These are phyloP conservation scores for Circinella umbellata DNA, from an alignment of 371 early-diverging fungal genomes.

Conservation along the genomic window DNA sequence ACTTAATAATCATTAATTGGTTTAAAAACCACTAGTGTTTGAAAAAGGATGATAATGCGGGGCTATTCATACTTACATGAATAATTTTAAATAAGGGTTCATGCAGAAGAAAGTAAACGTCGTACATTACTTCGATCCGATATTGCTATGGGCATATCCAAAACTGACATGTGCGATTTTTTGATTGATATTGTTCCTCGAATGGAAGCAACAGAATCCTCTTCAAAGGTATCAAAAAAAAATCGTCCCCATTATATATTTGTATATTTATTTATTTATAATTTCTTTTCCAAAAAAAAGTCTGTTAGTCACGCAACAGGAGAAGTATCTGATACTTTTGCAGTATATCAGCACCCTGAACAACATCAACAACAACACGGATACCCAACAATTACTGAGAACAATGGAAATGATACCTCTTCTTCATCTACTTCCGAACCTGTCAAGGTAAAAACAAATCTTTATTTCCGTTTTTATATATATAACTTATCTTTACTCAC, in stretches of 20 bases:
- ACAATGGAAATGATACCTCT: neutral
- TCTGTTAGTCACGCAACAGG: neutral
- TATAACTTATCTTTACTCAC: neutral
- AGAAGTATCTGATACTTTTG: neutral
- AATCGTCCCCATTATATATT: too few relatives aligned
- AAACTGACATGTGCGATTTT: constrained; percentile 98
- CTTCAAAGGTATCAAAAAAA: neutral
- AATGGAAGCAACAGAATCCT: constrained; percentile 62
- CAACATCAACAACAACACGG: neutral
- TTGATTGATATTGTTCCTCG: constrained; percentile 98
- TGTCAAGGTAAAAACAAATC: neutral
- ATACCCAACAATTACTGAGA: too few relatives aligned
- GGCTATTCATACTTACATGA: too few relatives aligned
- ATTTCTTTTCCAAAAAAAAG: neutral
- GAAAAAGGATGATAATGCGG: neutral
- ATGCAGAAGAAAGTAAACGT: constrained; percentile 98
- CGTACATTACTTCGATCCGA: constrained; percentile 96
- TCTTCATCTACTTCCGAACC: neutral
- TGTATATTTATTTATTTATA: too few relatives aligned
- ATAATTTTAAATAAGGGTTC: constrained; percentile 65
- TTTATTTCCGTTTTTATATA: neutral
- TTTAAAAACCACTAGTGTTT: too few relatives aligned
- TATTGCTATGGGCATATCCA: constrained; percentile 91
- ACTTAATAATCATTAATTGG: constrained; percentile 20
- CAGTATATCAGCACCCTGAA: neutral